Evolutionary conservation across 2,329 filamentous ascomycete species (phyloP).

Genomic region (Ophiostoma perfectum): DNA sequence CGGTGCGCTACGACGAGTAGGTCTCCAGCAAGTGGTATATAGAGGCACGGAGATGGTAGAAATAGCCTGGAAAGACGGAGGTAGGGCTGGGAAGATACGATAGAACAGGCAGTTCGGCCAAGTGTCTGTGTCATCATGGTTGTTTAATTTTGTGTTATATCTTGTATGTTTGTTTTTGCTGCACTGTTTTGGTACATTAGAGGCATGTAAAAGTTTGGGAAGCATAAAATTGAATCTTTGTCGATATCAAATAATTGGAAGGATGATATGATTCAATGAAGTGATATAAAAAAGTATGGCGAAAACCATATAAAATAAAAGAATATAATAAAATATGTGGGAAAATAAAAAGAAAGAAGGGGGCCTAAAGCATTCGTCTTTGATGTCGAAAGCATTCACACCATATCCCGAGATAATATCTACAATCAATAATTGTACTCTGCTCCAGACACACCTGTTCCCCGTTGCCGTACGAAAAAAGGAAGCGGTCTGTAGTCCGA

Average conservation of each 20-base stretch:
- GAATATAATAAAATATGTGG: not conserved
- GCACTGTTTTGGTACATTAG: conserved; percentile 3
- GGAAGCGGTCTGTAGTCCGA: not conserved
- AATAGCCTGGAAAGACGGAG: not conserved
- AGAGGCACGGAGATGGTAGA: too few relatives aligned
- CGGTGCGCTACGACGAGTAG: conserved; percentile 53
- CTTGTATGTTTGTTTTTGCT: not conserved
- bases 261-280: not conserved
- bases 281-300: not conserved
- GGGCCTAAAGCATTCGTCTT: too few relatives aligned
- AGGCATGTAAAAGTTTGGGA: conserved; percentile 10
- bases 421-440: too few relatives aligned
- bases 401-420: too few relatives aligned
- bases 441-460: too few relatives aligned
- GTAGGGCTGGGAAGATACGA: not conserved
- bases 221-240: not conserved
- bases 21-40: not conserved
- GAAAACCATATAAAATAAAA: not conserved
- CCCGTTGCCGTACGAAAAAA: too few relatives aligned
- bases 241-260: not conserved
- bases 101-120: too few relatives aligned
- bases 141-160: not conserved
- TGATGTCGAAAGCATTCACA: too few relatives aligned
- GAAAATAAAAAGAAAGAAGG: too few relatives aligned
- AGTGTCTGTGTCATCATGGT: not conserved